These are phyloP conservation scores for Blastobotrys apis DNA, from an alignment of 1,139 yeast genomes.

Conservation along the genomic window DNA sequence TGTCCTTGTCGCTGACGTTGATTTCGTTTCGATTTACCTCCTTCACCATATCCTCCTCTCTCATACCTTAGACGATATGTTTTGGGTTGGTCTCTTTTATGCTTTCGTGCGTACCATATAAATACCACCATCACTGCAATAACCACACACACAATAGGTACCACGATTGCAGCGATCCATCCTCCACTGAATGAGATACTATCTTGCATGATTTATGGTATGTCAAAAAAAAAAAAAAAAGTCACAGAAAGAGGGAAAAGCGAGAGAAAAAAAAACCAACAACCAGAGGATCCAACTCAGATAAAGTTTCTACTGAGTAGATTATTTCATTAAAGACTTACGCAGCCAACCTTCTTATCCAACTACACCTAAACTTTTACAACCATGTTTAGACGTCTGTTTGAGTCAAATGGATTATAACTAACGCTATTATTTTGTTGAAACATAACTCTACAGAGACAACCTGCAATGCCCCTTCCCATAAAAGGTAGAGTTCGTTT, in stretches of 20 bases:
- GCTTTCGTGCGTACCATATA: slow-evolving; percentile 14
- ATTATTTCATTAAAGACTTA: too few species aligned
- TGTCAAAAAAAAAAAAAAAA: not conserved
- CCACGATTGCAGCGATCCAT: slow-evolving; percentile 31
- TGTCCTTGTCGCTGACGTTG: not conserved
- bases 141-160: slow-evolving; percentile 26
- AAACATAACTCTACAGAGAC: not conserved
- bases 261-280: not conserved
- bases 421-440: not conserved
- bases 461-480: not conserved
- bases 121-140: slow-evolving; percentile 16
- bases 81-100: not conserved
- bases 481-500: not conserved
- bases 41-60: too few species aligned
- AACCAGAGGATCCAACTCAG: too few species aligned
- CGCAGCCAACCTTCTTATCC: too few species aligned
- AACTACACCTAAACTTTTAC: too few species aligned
- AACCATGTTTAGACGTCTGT: too few species aligned
- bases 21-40: not conserved
- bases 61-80: too few species aligned
- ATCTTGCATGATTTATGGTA: slow-evolving; percentile 5
- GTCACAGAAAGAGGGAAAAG: not conserved
- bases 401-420: too few species aligned
- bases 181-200: slow-evolving; percentile 3
- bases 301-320: not conserved